Evolutionary conservation across 805 yeast species (phyloP).

Genomic region (Metschnikowia colocasiae): DNA sequence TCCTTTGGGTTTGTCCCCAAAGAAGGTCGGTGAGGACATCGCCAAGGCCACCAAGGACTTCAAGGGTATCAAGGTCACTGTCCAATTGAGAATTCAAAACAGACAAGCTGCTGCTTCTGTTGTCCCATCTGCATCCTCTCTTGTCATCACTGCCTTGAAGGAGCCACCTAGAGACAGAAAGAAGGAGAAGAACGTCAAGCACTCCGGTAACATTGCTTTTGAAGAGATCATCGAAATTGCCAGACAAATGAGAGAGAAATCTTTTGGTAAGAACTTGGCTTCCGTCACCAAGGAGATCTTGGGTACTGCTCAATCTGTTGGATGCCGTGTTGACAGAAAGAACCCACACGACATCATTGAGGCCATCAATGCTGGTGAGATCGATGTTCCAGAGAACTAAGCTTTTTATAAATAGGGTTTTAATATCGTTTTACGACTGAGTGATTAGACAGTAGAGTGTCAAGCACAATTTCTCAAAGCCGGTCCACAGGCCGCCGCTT

Average conservation of each 20-base stretch:
- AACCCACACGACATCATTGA: constrained; percentile 99
- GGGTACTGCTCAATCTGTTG: constrained; percentile 99
- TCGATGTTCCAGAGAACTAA: constrained; percentile 84
- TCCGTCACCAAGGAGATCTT: constrained; percentile 98
- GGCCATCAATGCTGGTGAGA: constrained; percentile 97
- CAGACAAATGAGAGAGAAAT: constrained; percentile 95
- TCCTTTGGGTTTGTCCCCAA: constrained; percentile 99
- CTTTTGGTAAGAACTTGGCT: constrained; percentile 95
- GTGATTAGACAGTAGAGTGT: constrained; percentile 5
- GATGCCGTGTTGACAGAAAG: constrained; percentile 99
- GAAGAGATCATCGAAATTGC: constrained; percentile 97
- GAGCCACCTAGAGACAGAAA: constrained; percentile 99
- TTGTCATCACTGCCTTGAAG: constrained; percentile 98
- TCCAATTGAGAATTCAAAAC: constrained; percentile 98
- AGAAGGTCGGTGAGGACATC: constrained; percentile 99
- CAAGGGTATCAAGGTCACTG: constrained; percentile 99
- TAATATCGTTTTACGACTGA: constrained; percentile 33
- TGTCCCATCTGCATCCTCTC: constrained; percentile 98
- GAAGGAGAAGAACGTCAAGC: constrained; percentile 99
- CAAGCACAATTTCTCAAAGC: too few species aligned
- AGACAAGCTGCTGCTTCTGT: constrained; percentile 99
- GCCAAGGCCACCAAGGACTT: constrained; percentile 99
- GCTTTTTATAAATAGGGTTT: constrained; percentile 36
- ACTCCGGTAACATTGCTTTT: constrained; percentile 97
- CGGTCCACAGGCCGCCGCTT: not conserved